Evolutionary conservation across 371 early-diverging fungal genomes (phyloP).

Genomic region (Apophysomyces ossiformis): DNA sequence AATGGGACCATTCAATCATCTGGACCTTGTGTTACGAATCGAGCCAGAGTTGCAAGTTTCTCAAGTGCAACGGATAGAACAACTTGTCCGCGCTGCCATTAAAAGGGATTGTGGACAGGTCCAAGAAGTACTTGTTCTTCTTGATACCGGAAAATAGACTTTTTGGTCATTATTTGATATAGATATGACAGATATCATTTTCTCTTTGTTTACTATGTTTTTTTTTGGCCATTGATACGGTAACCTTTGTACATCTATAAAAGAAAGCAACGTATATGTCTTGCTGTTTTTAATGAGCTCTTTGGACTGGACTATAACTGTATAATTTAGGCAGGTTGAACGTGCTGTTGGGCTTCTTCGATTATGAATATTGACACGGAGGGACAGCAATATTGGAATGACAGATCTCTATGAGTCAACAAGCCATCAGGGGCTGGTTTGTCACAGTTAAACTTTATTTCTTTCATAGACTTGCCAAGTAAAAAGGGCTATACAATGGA

Average conservation of each 20-base stretch:
- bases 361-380: no score
- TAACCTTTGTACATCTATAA: neutral
- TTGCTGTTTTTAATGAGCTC: neutral
- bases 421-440: no score
- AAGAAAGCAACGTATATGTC: neutral
- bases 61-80: slow-evolving; percentile 39
- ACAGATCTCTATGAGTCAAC: no score
- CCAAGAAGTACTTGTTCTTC: slow-evolving; percentile 43
- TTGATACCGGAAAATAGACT: slow-evolving; percentile 36
- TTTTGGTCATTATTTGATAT: neutral
- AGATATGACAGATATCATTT: neutral
- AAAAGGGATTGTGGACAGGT: slow-evolving; percentile 34
- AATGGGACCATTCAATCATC: slow-evolving; percentile 47
- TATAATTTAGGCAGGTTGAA: no score
- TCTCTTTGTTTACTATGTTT: neutral
- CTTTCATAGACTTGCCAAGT: no score
- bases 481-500: no score
- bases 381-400: no score
- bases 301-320: no score
- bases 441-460: no score
- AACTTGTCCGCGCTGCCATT: slow-evolving; percentile 31
- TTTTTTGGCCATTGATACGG: neutral
- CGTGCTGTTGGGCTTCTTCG: no score
- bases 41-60: slow-evolving; percentile 35
- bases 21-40: slow-evolving; percentile 45